A percentile compares a stretch with the other conserved stretches of the same genome.
These are phyloP conservation scores for Nevesoporus exiguus DNA, from an alignment of 768 basidiomycete genomes.

Conservation along the genomic window DNA sequence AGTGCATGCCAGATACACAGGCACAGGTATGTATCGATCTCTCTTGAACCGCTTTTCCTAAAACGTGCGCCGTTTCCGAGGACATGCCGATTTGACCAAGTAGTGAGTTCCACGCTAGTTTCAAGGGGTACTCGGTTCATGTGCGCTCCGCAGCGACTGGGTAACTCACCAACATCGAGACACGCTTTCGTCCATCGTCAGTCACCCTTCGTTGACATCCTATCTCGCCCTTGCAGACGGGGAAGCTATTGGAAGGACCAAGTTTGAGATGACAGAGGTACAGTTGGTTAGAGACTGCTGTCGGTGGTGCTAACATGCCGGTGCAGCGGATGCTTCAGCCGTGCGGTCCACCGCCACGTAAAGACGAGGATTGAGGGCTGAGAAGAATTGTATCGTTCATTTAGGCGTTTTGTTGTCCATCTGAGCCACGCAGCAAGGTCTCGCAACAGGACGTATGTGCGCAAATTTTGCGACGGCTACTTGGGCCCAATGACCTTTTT, in stretches of 20 bases:
- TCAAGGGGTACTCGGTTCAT: slow-evolving; percentile 2
- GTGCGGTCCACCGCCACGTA: slow-evolving; percentile 86
- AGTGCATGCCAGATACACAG: slow-evolving; percentile 97
- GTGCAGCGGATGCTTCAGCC: slow-evolving; percentile 88
- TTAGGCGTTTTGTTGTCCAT: no score
- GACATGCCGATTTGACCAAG: slow-evolving; percentile 95
- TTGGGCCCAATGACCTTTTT: background rate
- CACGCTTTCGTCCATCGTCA: slow-evolving; percentile 88
- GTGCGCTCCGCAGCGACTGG: slow-evolving; percentile 73
- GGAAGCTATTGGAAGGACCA: slow-evolving; percentile 82
- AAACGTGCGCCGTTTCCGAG: slow-evolving; percentile 36
- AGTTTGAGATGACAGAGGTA: slow-evolving; percentile 97
- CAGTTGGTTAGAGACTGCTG: background rate
- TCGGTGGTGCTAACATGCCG: slow-evolving; percentile 23
- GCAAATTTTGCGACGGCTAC: no score
- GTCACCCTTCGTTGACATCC: slow-evolving; percentile 81
- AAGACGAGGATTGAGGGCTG: slow-evolving; percentile 66
- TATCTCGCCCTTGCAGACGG: slow-evolving; percentile 93
- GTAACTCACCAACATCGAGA: slow-evolving; percentile 96
- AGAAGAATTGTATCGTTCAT: background rate
- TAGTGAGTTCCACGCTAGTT: slow-evolving; percentile 57
- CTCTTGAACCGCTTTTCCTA: slow-evolving; percentile 4
- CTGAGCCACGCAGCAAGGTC: background rate
- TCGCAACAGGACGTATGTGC: no score
- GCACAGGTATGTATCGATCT: slow-evolving; percentile 65